Evolutionary conservation across 1,284 basidiomycete genomes (phyloP).

Genomic region (Ustilago cynodontis): DNA sequence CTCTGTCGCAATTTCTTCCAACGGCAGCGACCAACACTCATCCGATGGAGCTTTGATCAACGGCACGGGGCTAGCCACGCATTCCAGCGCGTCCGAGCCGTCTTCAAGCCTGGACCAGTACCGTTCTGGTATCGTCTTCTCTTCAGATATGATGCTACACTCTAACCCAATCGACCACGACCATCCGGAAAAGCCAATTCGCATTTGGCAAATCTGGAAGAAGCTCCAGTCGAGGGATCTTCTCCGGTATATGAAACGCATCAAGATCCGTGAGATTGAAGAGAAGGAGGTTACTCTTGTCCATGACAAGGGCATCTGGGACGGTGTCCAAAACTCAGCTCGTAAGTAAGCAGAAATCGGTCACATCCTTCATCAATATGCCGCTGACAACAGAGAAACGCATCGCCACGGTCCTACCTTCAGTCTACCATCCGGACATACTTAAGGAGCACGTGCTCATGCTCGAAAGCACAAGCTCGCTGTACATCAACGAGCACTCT

Average conservation of each 20-base stretch:
- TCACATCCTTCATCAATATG: background rate
- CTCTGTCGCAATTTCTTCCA: constrained; percentile 29
- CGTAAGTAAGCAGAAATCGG: constrained; percentile 73
- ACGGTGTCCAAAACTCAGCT: constrained; percentile 83
- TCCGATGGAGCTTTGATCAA: background rate
- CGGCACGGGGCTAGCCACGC: background rate
- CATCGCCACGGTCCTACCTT: too few relatives aligned
- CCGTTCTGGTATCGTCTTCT: constrained; percentile 83
- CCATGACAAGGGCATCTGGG: constrained; percentile 89
- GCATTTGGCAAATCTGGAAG: constrained; percentile 84
- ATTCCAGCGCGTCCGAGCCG: background rate
- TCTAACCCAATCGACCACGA: constrained; percentile 72
- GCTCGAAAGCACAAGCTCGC: constrained; percentile 81
- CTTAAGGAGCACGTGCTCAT: constrained; percentile 75
- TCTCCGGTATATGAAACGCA: constrained; percentile 80
- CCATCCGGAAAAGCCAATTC: constrained; percentile 89
- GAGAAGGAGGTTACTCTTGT: constrained; percentile 86
- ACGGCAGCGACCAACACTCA: constrained; percentile 5
- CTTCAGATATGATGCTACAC: constrained; percentile 88
- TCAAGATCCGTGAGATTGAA: constrained; percentile 81
- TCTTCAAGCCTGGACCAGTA: constrained; percentile 15
- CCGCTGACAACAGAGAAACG: background rate
- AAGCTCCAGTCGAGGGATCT: constrained; percentile 60
- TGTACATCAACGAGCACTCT: constrained; percentile 90
- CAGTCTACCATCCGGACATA: constrained; percentile 36